phyloP scores from a whole-genome alignment of 176 grass and related monocot genomes.

The Elaeis guineensis region DNA sequence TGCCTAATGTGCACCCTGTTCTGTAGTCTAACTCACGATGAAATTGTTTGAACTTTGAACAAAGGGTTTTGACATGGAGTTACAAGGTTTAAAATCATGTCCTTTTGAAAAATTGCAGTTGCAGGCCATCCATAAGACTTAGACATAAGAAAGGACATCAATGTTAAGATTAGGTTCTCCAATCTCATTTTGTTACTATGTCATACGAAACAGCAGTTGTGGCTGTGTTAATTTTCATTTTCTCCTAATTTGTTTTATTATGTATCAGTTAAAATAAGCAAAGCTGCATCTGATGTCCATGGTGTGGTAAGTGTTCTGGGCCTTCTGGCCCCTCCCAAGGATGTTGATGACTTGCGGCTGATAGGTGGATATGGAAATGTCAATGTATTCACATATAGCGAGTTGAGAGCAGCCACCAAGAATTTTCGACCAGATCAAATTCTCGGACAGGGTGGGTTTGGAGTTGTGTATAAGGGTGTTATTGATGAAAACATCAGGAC shows the following conservation, averaged over 20 bases:
- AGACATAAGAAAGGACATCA: too few relatives aligned
- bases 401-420: constrained; percentile 76
- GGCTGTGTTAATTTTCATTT: neutral
- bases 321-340: constrained; percentile 78
- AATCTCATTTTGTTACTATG: too few relatives aligned
- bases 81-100: too few relatives aligned
- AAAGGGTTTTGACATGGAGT: too few relatives aligned
- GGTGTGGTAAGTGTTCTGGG: constrained; percentile 53
- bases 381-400: constrained; percentile 71
- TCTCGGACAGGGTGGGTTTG: constrained; percentile 95
- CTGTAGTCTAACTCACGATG: too few relatives aligned
- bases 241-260: constrained; percentile 23
- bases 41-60: too few relatives aligned
- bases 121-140: too few relatives aligned
- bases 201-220: neutral
- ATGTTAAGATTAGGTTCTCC: too few relatives aligned
- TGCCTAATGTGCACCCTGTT: too few relatives aligned
- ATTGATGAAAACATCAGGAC: constrained; percentile 71
- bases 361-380: constrained; percentile 72
- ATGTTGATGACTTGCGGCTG: constrained; percentile 63
- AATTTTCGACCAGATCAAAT: constrained; percentile 85
- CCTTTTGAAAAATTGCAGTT: too few relatives aligned
- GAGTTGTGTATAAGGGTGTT: constrained; percentile 86
- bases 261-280: constrained; percentile 46
- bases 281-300: constrained; percentile 38